Evolutionary conservation across 768 basidiomycete species (phyloP), one percentile per base, ranked within the genome.

Genomic region (Boletus reticuloceps): DNA sequence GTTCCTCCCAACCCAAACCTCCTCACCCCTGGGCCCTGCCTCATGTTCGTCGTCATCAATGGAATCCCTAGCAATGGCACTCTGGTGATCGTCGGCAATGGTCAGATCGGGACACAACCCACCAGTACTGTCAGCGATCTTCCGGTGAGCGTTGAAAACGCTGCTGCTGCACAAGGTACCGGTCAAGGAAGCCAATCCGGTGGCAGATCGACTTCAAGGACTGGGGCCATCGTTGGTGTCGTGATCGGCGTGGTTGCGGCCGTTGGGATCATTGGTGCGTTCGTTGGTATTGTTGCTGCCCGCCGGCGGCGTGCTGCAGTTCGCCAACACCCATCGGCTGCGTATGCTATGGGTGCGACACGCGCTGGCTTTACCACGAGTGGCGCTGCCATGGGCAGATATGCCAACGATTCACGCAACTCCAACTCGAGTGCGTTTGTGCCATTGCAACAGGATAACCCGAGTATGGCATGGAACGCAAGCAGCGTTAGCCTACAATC

Each of bases 11-110:
- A 90, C 73, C 75, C 94, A 12, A 88, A 91, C 68, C 68, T 98
- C 62, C 83, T 97, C 77, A 87, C 89, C 57, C 96, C 96, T 16
- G 95, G 95, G 12, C 94, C 96, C 11, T 89, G 84, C 2, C 78
- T 95, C 59, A 61, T 96, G 58, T 97, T 83, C 66, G 88, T 96
- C 59, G 87, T 84, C 32, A 77, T 97, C 61, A 79, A 87, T 63
- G 94, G 93, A 32, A 84, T 98, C 20, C 95, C 94, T 1, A 88
- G 85, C 54, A 86, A 85, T 57, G 94, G 88, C 3, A 81, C 82
- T 3, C 81, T 80, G 70, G 79, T 95, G 51, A 89, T 83, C 56
- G 78, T 94, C 40, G 96, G 96, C 10, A 87, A 75, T 55, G 94
- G 95, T 12, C 73, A 85, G 58, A 75, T 97, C 12, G 91, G 83